Evolutionary conservation across 2,329 filamentous ascomycete genomes (phyloP).

Genomic region (Fusarium aywerte): DNA sequence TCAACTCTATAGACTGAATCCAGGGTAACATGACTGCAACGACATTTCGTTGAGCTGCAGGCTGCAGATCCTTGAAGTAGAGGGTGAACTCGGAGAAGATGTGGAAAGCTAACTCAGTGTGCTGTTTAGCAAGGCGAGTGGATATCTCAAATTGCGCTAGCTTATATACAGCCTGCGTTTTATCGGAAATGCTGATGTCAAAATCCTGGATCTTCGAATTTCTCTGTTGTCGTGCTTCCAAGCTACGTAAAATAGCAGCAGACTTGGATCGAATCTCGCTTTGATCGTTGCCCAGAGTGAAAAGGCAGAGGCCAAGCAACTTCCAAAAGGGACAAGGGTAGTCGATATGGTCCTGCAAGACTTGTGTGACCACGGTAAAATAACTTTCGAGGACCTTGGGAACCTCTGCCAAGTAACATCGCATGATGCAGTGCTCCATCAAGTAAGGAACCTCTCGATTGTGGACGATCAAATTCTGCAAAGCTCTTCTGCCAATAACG

Average conservation of each 20-base stretch:
- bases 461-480: conserved; percentile 89
- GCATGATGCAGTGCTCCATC: conserved; percentile 87
- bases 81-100: conserved; percentile 96
- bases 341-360: conserved; percentile 83
- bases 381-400: conserved; percentile 93
- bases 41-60: conserved; percentile 89
- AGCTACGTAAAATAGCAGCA: conserved; percentile 78
- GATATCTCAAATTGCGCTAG: conserved; percentile 97
- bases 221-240: conserved; percentile 81
- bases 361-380: conserved; percentile 89
- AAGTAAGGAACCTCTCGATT: conserved; percentile 89
- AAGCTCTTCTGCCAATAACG: conserved; percentile 84
- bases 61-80: conserved; percentile 88
- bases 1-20: conserved; percentile 94
- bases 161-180: conserved; percentile 98
- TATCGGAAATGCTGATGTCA: conserved; percentile 98
- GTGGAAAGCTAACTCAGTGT: conserved; percentile 88
- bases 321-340: conserved; percentile 92
- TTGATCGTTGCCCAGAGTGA: conserved; percentile 91
- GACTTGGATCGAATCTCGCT: conserved; percentile 91
- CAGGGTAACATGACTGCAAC: conserved; percentile 94
- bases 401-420: conserved; percentile 85
- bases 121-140: conserved; percentile 85
- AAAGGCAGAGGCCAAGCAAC: conserved; percentile 85
- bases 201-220: conserved; percentile 96